Evolutionary conservation across 352 stramenopile genomes (phyloP), one percentile per base, ranked within the genome.

Genomic region (Phytopythium boreale): DNA sequence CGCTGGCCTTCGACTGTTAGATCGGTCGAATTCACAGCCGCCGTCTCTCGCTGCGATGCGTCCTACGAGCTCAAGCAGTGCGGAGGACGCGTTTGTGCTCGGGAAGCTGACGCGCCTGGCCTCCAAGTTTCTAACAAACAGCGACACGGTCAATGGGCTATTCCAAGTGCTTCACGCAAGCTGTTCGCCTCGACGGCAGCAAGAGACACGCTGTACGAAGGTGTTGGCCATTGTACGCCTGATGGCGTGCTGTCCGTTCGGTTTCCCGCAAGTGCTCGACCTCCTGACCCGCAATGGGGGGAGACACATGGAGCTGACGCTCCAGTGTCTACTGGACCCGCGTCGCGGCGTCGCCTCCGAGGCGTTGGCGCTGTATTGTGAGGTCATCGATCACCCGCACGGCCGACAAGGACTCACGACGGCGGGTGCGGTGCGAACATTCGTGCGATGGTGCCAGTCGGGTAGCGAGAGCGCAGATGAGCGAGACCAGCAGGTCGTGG

Each of bases 351-450:
- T 88, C 36, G 78, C 72, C 24, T 55, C 64, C 20, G 69, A 76
- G 9, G 75, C 80, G 9, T 63, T 89, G 14, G 72, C 75, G 8
- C 59, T 92, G 20, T 89, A 88, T 63, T 78, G 84, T 53, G 80
- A 88, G 37, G 70, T 92, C 20, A 90, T 75, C 3, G 71, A 72
- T 15, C 74, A 67, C 20, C 41, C 70, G 7, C 79, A 94, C 41
- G 85, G 76, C 0, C 77, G 85, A 20, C 69, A 78, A 12, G 83
- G 76, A 4, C 74, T 94, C 37, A 90, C 82, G 17, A 87, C 79
- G 4, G 85, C 80, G 14, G 85, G 85, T 10, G 80, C 83, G 15
- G 65, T 84, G 8, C 63, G 75, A 11, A 63, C 84, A 19, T 70
- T 92, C 22, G 47, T 87, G 29, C 56, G 69, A 17, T 87, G 76